Evolutionary conservation across 176 grass and related monocot species (phyloP), one percentile per base, ranked within the genome.

Genomic region (Bromus sterilis): DNA sequence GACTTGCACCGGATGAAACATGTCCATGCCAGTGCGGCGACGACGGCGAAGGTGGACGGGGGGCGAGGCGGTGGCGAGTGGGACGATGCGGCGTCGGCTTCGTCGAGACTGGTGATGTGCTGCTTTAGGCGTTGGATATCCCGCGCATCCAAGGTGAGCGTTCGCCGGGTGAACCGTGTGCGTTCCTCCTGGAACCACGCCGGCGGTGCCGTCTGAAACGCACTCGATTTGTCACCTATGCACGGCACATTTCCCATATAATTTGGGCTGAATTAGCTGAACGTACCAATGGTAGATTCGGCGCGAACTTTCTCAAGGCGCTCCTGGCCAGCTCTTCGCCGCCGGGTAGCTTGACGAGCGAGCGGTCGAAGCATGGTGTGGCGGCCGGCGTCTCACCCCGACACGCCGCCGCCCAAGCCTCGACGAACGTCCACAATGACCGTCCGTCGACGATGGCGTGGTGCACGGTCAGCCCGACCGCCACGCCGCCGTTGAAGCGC

Each of bases 11-110:
- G 59, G 42, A 63, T 59, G 63, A 65, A 37, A 37, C 59, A 58
- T 7, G 84, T 74, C 89, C 86, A 92, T 0, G 71, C 36, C 2
- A 83, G 83, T 14, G 84, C 87, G 11, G 70, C 4, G 66, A 83
- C 35, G 41, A 65, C 56, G 14, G 75, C 90, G 80, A 89, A 88
- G 25, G 30, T 88, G 25, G 89, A 92, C 6, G 78, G 89, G 3
- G 82, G n/a, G 16, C 24, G 64, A 3, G 23, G 4, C 18, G 60
- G 48, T 2, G 65, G 37, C n/a, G n/a, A n/a, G n/a, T n/a, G n/a
- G n/a, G n/a, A n/a, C n/a, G n/a, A n/a, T 28, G n/a, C 56, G n/a
- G 34, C 21, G 39, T 40, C 13, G 40, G 16, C 39, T 7, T 71
- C 40, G 83, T 71, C 63, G 46, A 60, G 34, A 5, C 24, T 26